Conservation (phyloP, 768 basidiomycete genomes). For the Thelephora aurantiotincta region DNA sequence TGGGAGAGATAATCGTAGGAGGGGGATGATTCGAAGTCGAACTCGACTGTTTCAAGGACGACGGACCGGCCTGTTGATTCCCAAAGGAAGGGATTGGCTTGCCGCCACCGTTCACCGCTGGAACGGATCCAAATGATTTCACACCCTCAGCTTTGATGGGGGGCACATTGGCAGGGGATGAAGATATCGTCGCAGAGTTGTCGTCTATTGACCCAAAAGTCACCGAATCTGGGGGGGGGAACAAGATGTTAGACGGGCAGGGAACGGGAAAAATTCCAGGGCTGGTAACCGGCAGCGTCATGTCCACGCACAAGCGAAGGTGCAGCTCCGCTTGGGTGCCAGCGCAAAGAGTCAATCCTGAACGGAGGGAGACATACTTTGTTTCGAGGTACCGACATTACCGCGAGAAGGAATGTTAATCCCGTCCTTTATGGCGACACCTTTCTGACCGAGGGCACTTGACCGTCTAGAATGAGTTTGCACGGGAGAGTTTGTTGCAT, state of each 20-base stretch:
- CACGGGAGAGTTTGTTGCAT: slow-evolving; percentile 27
- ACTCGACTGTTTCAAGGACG: slow-evolving; percentile 24
- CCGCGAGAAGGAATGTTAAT: slow-evolving; percentile 28
- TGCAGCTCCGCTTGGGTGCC: too few relatives aligned
- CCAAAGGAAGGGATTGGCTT: slow-evolving; percentile 35
- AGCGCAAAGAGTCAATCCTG: neutral
- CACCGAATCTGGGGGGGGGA: slow-evolving; percentile 38
- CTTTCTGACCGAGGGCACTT: slow-evolving; percentile 50
- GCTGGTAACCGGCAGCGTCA: too few relatives aligned
- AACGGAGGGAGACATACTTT: slow-evolving; percentile 27
- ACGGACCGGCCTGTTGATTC: slow-evolving; percentile 8
- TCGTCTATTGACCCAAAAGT: slow-evolving; percentile 90
- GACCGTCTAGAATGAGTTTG: slow-evolving; percentile 66
- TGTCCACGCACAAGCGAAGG: too few relatives aligned
- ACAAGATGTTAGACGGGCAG: neutral
- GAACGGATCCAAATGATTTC: slow-evolving; percentile 73
- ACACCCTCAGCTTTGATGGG: slow-evolving; percentile 56
- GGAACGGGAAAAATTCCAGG: too few relatives aligned
- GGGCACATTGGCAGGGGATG: slow-evolving; percentile 60
- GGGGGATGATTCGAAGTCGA: slow-evolving; percentile 4
- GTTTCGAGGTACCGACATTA: slow-evolving; percentile 57
- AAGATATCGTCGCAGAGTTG: slow-evolving; percentile 59
- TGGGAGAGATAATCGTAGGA: slow-evolving; percentile 4
- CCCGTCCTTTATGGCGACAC: slow-evolving; percentile 66
- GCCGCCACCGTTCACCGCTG: slow-evolving; percentile 35